Base-by-base conservation (phyloP, 495 filamentous ascomycete species). In the Penicillium pancosmium region DNA sequence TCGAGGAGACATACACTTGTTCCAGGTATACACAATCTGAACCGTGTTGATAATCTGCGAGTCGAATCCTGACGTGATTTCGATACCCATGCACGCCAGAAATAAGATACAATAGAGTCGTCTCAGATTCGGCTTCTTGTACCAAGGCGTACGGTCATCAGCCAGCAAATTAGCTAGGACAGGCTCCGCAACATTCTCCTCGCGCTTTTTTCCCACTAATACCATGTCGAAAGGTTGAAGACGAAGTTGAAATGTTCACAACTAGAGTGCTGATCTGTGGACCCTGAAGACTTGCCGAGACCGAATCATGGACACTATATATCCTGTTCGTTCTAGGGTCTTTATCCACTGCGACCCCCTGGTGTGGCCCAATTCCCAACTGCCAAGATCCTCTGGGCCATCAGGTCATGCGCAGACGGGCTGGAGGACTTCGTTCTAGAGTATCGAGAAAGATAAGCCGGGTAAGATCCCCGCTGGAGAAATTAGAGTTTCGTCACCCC, bases 41-140 rank as follows among this genome's bases (percentile, higher is more conserved):
- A 89, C 78, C 2, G 83, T 82, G 58, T 89, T 90, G 73, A 90
- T 88, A 67, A 90, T 84, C 60, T 87, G 84, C 8, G 83, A 86
- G 68, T 90, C 86, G 66, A 89, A 90, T 1, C 88, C 87, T 23
- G 85, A 87, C 1, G 86, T 90, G 74, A 88, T 84, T 71, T 88
- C 88, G 48, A 88, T 84, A 11, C 87, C 87, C 72, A 89, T 87
- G 62, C 82, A 80, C 10, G 84, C 82, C n/a, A 86, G 84, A 62
- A 88, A 83, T 55, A 91, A 70, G 60, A 86, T 57, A 9, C 86
- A 67, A 68, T 89, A 90, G 58, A 90, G 71, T 35, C 60, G 53
- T 38, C 86, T 77, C 35, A 90, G 76, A 60, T 89, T 86, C 3
- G 61, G 76, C 65, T 89, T 89, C 67, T 81, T 80, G 65, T 84